Base-by-base conservation (phyloP, 768 basidiomycete species). In the Kondoa subrosea region DNA sequence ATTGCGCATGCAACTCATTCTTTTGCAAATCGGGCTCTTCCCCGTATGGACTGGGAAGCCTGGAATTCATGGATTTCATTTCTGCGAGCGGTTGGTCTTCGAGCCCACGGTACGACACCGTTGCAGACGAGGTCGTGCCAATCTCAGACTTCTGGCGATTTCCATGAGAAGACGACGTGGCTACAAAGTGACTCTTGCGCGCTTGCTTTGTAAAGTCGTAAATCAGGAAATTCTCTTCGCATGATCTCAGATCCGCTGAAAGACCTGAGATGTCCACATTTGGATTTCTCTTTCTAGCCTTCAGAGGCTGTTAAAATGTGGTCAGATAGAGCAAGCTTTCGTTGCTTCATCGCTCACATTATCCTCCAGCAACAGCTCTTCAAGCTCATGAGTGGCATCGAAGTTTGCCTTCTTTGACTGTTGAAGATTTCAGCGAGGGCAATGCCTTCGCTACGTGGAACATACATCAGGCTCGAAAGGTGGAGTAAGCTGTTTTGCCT, bases 351-450 rank as follows among this genome's bases (percentile, higher is more conserved):
- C 40, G 21, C 40, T 50, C 21, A 50, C 40, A 73, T 97, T 96
- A 75, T 96, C 92, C 77, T 99, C 93, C 21, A 99, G 79, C 14
- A 99, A 78, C 26, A 99, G 81, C 78, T 99, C 93, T 75, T 99
- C 93, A 34, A 99, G 80, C 77, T 99, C 93, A 75, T 97, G 92
- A 15, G 93, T 96, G 30, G 93, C 92, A 76, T 99, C 93, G 75
- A 99, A 99, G 77, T 99, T 96, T 32, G 93, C 91, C 78, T 95
- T 95, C 80, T 96, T 97, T n/a, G 86, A 85, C 92, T 97, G 74
- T 40, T 15, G 60, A 15, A 64, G n/a, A n/a, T 32, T 16, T 64
- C n/a, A 4, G 66, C 25, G 34, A 71, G 56, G 61, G 34, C 30
- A 34, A 40, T 27, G 62, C 33, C 31, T 58, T 25, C 65, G 56